Base-by-base conservation (phyloP, 1,139 yeast species). In the Candida gigantensis region DNA sequence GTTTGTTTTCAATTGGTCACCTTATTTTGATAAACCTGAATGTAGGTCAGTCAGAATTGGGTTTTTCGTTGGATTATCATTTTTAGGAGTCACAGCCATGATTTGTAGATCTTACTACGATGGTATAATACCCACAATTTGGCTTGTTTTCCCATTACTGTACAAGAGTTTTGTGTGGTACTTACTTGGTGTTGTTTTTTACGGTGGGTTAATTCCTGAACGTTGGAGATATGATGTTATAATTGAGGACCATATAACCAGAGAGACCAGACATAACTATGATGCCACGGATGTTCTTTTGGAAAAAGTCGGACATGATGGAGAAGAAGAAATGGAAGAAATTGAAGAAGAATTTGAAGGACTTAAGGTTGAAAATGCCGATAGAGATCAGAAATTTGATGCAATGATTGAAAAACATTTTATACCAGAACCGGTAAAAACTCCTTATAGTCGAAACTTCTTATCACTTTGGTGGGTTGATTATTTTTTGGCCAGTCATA, bases 181-280 rank as follows among this genome's bases (percentile, higher is more conserved):
- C 54, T 62, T 80, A 49, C 52, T 77, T 1, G 98, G 98, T 5
- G 96, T 90, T 10, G 77, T 84, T 1, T 86, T 90, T 52, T 92
- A 92, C 57, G 96, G 95, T 8, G 78, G 88, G 3, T 72, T 89
- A 40, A 79, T 90, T 34, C 98, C 98, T 1, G 98, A 92, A 62
- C 76, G 95, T 47, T 86, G 87, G 74, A 74, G 94, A 66, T 68
- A 78, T 27, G 94, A 84, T 58, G 67, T 73, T 23, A 58, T 77
- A 17, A 76, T 81, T 13, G 63, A 62, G 30, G 74, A 69, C 36
- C 71, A 66, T 32, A 58, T 58, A 12, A 32, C 35, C 5, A 28
- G 19, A 10, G 11, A 18, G 3, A 57, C 68, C 37, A 46, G 44
- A 28, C 68, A 62, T 44, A 49, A 52, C 24, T 62, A 63, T 43